Base-by-base conservation (phyloP, 305 asterid genomes). In the Fraxinus sp. region DNA sequence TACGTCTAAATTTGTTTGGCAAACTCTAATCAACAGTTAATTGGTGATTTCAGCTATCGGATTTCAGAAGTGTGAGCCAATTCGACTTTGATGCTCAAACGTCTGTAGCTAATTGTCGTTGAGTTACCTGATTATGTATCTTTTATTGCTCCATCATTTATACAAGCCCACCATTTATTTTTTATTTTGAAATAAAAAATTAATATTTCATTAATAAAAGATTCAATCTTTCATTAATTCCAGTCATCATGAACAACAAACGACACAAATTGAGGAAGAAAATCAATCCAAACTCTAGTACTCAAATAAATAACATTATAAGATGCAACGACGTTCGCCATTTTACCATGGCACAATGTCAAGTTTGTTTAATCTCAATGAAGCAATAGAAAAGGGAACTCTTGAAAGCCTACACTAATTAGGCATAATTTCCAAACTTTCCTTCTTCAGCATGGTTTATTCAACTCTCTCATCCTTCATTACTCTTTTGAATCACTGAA, bases 401-500 rank as follows among this genome's bases (percentile, higher is more conserved):
- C 64, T 75, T 83, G 82, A 83, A 35, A 59, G 76, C 81, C 75
- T 13, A 46, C n/a, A 3, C 14, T 46, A 14, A 46, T 11, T 46
- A 46, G n/a, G 57, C 18, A 46, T 46, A 46, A 86, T 80, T 79
- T 59, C 81, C 82, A 18, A 83, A 80, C 39, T n/a, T 3, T 28
- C 80, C 68, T 16, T 3, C 24, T 36, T 62, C 59, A n/a, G 30
- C 75, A 33, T 7, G 22, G n/a, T 68, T 20, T 59, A 26, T 80
- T 55, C 86, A 71, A 82, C 76, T 73, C 18, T 80, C 77, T 39
- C 77, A 46, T 43, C 62, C 84, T 55, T 77, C 77, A 73, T 86
- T 72, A 79, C 32, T 74, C 74, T 39, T 39, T 39, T 39, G 0
- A 2, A 39, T 0, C 46, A 39, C 46, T 36, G 13, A 9, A 39